Conservation (phyloP, 306 rosid species). For the Purshia tridentata region DNA sequence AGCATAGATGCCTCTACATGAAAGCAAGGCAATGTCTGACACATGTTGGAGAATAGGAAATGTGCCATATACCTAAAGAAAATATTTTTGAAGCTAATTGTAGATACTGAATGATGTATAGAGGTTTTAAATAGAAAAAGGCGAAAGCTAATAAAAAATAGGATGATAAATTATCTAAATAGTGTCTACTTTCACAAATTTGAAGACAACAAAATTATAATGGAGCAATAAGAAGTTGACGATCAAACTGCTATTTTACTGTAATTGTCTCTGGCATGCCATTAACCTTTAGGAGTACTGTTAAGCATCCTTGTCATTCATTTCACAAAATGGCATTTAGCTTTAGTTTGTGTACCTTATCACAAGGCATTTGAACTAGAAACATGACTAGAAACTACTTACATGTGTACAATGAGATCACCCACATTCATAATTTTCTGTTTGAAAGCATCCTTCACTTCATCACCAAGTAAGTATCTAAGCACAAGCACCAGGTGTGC, state of each 20-base stretch:
- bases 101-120: no score
- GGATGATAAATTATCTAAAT: neutral
- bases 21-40: neutral
- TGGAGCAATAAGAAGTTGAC: neutral
- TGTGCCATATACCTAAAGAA: neutral
- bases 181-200: neutral
- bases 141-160: neutral
- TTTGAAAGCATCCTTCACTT: constrained; percentile 67
- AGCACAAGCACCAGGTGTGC: constrained; percentile 98
- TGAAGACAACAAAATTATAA: neutral
- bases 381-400: constrained; percentile 45
- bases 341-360: neutral
- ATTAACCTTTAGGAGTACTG: constrained; percentile 1
- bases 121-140: neutral
- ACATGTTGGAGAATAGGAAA: neutral
- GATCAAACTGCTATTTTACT: neutral
- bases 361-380: constrained; percentile 7
- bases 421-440: constrained; percentile 84
- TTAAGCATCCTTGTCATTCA: constrained; percentile 1
- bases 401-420: constrained; percentile 92
- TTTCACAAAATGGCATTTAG: constrained; percentile 8
- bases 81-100: no score
- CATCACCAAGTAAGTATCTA: constrained; percentile 74
- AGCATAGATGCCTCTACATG: neutral
- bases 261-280: neutral